Conservation (phyloP, 2,329 filamentous ascomycete species). For the Teratosphaeria destructans region DNA sequence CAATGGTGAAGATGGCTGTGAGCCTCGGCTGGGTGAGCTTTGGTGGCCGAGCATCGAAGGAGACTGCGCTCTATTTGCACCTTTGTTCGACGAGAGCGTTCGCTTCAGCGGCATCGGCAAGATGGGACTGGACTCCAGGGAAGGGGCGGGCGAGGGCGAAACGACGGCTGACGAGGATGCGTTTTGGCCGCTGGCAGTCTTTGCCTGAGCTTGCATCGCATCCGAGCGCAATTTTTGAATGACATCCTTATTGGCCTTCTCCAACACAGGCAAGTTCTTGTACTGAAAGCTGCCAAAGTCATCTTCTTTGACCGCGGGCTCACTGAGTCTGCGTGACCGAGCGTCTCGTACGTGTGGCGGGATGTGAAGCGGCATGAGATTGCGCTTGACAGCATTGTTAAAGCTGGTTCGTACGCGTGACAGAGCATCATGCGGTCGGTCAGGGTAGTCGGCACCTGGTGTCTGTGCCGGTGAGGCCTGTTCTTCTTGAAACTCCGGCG, state of each 20-base stretch:
- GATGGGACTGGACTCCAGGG: constrained; percentile 75
- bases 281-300: constrained; percentile 96
- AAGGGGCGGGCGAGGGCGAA: constrained; percentile 54
- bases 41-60: constrained; percentile 70
- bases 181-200: constrained; percentile 33
- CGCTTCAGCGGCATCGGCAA: constrained; percentile 70
- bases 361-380: constrained; percentile 89
- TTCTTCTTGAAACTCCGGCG: constrained; percentile 89
- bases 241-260: constrained; percentile 97
- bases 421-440: constrained; percentile 87
- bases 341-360: constrained; percentile 90
- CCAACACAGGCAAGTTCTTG: constrained; percentile 91
- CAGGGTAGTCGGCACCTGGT: constrained; percentile 66
- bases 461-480: constrained; percentile 59
- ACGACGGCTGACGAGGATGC: constrained; percentile 23
- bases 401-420: constrained; percentile 73
- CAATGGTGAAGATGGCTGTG: constrained; percentile 78
- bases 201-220: constrained; percentile 62
- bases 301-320: constrained; percentile 67
- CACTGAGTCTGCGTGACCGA: constrained; percentile 77
- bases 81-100: constrained; percentile 73
- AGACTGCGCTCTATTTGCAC: constrained; percentile 65
- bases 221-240: constrained; percentile 93
- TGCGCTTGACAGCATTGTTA: constrained; percentile 74
- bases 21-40: constrained; percentile 75